Percentiles rank a stretch among this genome's conserved stretches.
Conservation (phyloP, 768 basidiomycete genomes). For the Trametes cingulata region DNA sequence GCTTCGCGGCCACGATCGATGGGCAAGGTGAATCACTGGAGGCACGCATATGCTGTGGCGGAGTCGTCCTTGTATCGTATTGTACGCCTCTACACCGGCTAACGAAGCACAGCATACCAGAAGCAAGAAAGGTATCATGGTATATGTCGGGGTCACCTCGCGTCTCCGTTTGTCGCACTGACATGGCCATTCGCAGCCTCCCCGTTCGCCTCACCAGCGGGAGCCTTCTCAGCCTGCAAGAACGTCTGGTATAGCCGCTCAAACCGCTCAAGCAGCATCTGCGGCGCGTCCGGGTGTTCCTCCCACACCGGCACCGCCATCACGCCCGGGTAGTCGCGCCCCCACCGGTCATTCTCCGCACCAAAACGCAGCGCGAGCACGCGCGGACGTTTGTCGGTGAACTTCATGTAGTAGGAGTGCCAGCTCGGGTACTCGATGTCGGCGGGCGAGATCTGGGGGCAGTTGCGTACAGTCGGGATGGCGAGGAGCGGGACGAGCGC, state of each 20-base stretch:
- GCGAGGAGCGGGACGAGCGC: conserved; percentile 56
- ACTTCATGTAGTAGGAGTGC: conserved; percentile 17
- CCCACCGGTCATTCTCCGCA: conserved; percentile 58
- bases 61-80: too few relatives aligned
- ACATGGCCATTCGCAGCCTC: background rate
- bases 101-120: too few relatives aligned
- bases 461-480: conserved; percentile 41
- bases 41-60: too few relatives aligned
- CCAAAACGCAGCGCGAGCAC: conserved; percentile 46
- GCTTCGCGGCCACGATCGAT: too few relatives aligned
- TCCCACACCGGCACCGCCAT: conserved; percentile 53
- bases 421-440: conserved; percentile 21
- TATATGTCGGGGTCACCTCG: background rate
- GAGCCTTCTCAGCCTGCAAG: conserved; percentile 28
- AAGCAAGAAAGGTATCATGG: too few relatives aligned
- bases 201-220: background rate
- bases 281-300: conserved; percentile 47
- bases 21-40: too few relatives aligned
- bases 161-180: background rate
- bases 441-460: conserved; percentile 8
- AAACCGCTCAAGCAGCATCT: conserved; percentile 52
- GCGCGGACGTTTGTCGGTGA: conserved; percentile 13
- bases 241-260: conserved; percentile 52
- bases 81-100: too few relatives aligned
- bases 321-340: conserved; percentile 51